Percentiles rank a stretch among this genome's conserved stretches.
Evolutionary conservation across 1,284 basidiomycete species (phyloP).

Genomic region (Puccinia hordei): DNA sequence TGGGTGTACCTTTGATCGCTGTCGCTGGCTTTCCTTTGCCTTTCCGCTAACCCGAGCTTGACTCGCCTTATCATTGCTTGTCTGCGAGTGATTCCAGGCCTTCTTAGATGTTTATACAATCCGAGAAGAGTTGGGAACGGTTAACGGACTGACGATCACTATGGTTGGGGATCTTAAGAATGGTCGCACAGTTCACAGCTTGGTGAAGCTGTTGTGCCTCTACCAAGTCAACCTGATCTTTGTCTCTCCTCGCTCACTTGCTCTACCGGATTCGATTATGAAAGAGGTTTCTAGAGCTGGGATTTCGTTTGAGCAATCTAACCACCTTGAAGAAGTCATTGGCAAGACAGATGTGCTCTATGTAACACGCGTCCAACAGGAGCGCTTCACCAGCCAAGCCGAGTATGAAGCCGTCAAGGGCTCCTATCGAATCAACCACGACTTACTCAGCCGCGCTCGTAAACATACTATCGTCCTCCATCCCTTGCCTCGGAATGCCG

Average conservation of each 20-base stretch:
- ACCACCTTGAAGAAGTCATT: conserved; percentile 84
- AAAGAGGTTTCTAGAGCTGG: conserved; percentile 78
- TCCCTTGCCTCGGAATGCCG: conserved; percentile 89
- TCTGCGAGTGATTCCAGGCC: conserved; percentile 62
- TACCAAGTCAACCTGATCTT: conserved; percentile 89
- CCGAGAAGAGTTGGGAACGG: conserved; percentile 94
- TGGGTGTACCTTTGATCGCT: background rate
- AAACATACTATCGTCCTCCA: conserved; percentile 98
- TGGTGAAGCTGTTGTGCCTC: conserved; percentile 86
- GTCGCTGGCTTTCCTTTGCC: background rate
- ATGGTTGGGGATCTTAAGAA: conserved; percentile 93
- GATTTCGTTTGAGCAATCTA: conserved; percentile 75
- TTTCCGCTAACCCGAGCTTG: background rate
- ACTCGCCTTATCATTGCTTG: background rate
- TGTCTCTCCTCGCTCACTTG: conserved; percentile 83
- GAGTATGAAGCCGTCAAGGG: conserved; percentile 93
- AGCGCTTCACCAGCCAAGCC: conserved; percentile 78
- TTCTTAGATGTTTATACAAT: conserved; percentile 95
- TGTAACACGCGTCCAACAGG: conserved; percentile 93
- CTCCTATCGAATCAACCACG: conserved; percentile 89
- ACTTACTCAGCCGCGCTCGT: conserved; percentile 85
- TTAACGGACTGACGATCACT: conserved; percentile 94
- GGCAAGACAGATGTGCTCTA: conserved; percentile 95
- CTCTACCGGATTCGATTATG: conserved; percentile 87
- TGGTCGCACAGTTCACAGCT: conserved; percentile 93